Evolutionary conservation across 2,329 filamentous ascomycete species (phyloP), one percentile per base, ranked within the genome.

Genomic region (Pseudocercospora macadamiae): DNA sequence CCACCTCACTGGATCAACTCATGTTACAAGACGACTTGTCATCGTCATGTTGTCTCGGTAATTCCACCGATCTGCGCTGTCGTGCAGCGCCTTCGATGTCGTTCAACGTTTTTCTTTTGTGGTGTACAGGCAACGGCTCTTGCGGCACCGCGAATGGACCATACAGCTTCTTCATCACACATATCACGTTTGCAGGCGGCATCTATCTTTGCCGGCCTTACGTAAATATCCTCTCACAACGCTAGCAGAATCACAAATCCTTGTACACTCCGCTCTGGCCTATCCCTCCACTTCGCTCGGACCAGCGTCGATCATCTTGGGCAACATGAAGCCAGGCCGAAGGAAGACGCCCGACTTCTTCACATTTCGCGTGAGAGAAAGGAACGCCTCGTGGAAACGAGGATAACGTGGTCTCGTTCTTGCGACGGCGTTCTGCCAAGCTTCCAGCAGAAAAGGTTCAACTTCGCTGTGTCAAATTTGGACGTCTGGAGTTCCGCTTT

Each of bases 151-250:
- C 14, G 18, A 16, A 51, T 16, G n/a, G 16, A 23, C 47, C 47
- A 51, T 51, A 21, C 47, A 51, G 47, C 3, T 9, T 25, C 36
- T 34, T 25, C 48, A 51, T 51, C 48, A 51, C 48, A 51, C 48
- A 21, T 36, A 37, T 51, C 48, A 51, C 48, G 21, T 25, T 18
- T 25, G 21, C 16, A 36, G 12, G 48, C 48, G 32, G 9, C 48
- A 51, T 18, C 48, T 32, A 19, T 9, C n/a, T 16, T 30, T 9
- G 16, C 39, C 47, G 28, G 23, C 47, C 47, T 32, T 34, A 19
- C 47, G 26, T 51, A 21, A 48, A 48, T 34, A 26, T 12, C n/a
- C 47, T 51, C 28, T 19, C 28, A 16, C 10, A 14, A 32, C 47
- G 47, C 47, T 45, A 45, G 39, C 39, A 45, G 42, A 47, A 47